Percentiles rank a stretch among this genome's conserved stretches.
phyloP scores from a whole-genome alignment of 148 eudicot genomes.

The Chenopodium album region DNA sequence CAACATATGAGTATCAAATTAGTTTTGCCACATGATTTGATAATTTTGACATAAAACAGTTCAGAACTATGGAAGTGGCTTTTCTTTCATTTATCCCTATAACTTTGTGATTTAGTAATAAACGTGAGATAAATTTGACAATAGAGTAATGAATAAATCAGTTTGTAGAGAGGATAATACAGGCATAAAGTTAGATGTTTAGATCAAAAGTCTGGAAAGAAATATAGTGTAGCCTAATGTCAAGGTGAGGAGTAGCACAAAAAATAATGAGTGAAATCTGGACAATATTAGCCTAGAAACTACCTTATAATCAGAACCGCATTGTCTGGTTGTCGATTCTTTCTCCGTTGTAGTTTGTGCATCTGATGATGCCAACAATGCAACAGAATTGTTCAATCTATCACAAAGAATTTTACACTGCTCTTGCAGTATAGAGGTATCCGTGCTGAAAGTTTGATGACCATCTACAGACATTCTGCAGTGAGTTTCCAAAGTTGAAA shows the following conservation, averaged over 20 bases:
- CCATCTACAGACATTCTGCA: constrained; percentile 43
- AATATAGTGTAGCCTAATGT: constrained; percentile 38
- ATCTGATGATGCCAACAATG: constrained; percentile 42
- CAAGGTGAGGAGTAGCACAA: constrained; percentile 41
- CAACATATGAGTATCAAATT: background rate
- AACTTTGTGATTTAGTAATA: background rate
- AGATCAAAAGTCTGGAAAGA: constrained; percentile 20
- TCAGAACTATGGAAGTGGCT: background rate
- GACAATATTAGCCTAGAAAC: constrained; percentile 48
- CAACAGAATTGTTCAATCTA: constrained; percentile 42
- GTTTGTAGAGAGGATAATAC: background rate
- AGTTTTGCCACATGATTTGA: background rate
- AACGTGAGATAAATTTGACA: background rate
- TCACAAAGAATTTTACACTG: constrained; percentile 55
- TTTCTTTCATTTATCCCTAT: background rate
- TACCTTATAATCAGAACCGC: constrained; percentile 62
- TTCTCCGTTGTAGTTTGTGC: constrained; percentile 29
- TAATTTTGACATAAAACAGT: background rate
- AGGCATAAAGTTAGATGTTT: background rate
- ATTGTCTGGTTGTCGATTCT: constrained; percentile 18
- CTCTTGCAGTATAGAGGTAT: constrained; percentile 42
- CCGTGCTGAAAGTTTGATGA: constrained; percentile 28
- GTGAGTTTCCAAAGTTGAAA: constrained; percentile 68
- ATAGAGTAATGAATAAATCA: background rate
- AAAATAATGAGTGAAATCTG: constrained; percentile 43